phyloP scores from a whole-genome alignment of 2,329 filamentous ascomycete genomes.

The Sporothrix brasiliensis region DNA sequence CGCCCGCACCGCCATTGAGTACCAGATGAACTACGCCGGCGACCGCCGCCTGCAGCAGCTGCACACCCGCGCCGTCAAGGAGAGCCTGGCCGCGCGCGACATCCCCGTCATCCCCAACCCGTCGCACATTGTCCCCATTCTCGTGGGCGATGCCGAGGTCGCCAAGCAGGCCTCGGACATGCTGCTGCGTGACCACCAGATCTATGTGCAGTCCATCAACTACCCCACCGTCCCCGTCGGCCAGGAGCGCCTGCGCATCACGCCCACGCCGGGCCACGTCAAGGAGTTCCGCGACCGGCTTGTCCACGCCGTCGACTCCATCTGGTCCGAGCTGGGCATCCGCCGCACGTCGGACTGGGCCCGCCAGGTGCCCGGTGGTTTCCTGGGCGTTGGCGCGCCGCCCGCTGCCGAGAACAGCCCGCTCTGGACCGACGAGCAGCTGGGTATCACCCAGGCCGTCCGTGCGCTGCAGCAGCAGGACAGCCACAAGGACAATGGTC shows the following conservation, averaged over 20 bases:
- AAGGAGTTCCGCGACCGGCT: conserved; percentile 85
- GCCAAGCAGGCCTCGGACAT: conserved; percentile 92
- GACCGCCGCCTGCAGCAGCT: conserved; percentile 93
- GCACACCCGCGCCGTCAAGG: conserved; percentile 93
- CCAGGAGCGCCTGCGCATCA: conserved; percentile 95
- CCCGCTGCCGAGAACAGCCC: conserved; percentile 63
- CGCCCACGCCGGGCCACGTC: conserved; percentile 89
- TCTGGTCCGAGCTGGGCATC: conserved; percentile 86
- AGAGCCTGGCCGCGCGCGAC: conserved; percentile 73
- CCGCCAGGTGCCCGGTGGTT: conserved; percentile 71
- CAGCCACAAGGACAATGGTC: conserved; percentile 48
- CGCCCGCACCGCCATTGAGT: conserved; percentile 87
- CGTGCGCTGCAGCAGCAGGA: conserved; percentile 55
- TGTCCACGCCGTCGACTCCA: conserved; percentile 77
- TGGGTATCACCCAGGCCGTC: conserved; percentile 71
- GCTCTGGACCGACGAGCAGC: conserved; percentile 91
- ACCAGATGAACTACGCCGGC: conserved; percentile 81
- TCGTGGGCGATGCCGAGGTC: conserved; percentile 91
- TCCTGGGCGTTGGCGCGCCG: conserved; percentile 86
- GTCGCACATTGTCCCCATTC: conserved; percentile 89
- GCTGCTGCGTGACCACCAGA: conserved; percentile 83
- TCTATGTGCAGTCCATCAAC: conserved; percentile 99
- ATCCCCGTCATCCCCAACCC: conserved; percentile 98
- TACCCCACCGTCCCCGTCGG: conserved; percentile 97
- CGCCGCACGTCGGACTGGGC: conserved; percentile 95